Evolutionary conservation across 1,284 basidiomycete species (phyloP), one percentile per base, ranked within the genome.

Genomic region (Ganoderma lingzhi): DNA sequence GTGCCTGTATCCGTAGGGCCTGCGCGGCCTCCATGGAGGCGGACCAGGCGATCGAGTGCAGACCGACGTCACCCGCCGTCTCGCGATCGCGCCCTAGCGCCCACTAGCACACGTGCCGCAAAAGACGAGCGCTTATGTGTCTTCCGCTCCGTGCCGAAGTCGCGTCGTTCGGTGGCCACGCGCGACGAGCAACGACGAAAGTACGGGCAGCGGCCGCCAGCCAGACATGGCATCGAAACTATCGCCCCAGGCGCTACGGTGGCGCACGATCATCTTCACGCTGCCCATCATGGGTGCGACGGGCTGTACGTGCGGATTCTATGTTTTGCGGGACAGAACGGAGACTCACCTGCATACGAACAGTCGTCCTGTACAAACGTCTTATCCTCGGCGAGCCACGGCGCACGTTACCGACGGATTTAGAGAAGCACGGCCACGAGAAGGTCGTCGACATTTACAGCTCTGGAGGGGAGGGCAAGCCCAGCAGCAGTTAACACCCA

Each of bases 301-400:
- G 12, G 86, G 89, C 62, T 82, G 87, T 84, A 70, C 68, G 78
- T 82, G 23, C 19, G 28, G 19, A 39, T 42, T 44, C 78, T 42
- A 42, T 41, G 30, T 39, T 42, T 14, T 58, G 53, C 35, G 37
- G 35, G 62, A 45, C 28, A 56, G 28, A 28, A 37, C 65, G 42
- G n/a, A 44, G 60, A 68, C 62, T 64, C 45, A 70, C 35, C 12
- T 53, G 32, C 48, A 14, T 32, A 35, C 56, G 56, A 55, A 44
- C 73, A 93, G 91, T 87, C 63, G 86, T 92, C 53, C 77, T 93
- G 69, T 93, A 91, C 76, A 88, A 88, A 77, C 87, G 91, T 2
- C 81, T 91, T 6, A 83, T 87, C 17, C 79, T 87, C n/a, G 90
- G 88, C 55, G 87, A 92, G 76, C 85, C 88, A 5, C 88, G 87